Percentiles rank a stretch among this genome's conserved stretches.
Conservation (phyloP, 2,329 filamentous ascomycete genomes). For the Colletotrichum filicis region DNA sequence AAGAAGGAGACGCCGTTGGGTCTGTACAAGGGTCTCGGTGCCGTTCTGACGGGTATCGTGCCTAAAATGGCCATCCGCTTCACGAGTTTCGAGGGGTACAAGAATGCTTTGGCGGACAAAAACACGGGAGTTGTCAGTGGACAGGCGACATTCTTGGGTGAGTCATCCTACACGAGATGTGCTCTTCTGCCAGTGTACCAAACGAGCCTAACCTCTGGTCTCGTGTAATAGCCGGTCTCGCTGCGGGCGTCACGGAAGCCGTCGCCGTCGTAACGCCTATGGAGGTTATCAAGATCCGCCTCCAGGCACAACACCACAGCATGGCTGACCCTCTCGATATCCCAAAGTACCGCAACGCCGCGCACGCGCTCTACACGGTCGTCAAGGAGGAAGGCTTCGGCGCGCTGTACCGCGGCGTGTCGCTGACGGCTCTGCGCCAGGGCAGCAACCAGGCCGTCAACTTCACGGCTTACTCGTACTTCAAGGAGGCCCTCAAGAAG, state of each 20-base stretch:
- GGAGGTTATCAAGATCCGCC: conserved; percentile 98
- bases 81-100: conserved; percentile 96
- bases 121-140: conserved; percentile 75
- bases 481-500: conserved; percentile 81
- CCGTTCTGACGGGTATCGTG: conserved; percentile 94
- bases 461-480: conserved; percentile 96
- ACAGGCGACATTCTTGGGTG: conserved; percentile 69
- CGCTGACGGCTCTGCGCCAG: conserved; percentile 91
- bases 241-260: conserved; percentile 94
- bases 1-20: conserved; percentile 90
- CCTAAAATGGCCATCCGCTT: conserved; percentile 99
- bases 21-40: conserved; percentile 97
- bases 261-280: conserved; percentile 97
- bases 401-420: conserved; percentile 92
- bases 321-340: conserved; percentile 97
- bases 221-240: conserved; percentile 73
- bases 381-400: conserved; percentile 89
- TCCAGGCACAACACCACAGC: conserved; percentile 97
- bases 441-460: conserved; percentile 98
- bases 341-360: conserved; percentile 97
- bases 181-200: not conserved
- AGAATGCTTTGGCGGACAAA: conserved; percentile 80
- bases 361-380: conserved; percentile 85
- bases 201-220: not conserved
- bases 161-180: conserved; percentile 6